Conservation (phyloP, 495 filamentous ascomycete genomes). For the Opeltia flavorubescens region DNA sequence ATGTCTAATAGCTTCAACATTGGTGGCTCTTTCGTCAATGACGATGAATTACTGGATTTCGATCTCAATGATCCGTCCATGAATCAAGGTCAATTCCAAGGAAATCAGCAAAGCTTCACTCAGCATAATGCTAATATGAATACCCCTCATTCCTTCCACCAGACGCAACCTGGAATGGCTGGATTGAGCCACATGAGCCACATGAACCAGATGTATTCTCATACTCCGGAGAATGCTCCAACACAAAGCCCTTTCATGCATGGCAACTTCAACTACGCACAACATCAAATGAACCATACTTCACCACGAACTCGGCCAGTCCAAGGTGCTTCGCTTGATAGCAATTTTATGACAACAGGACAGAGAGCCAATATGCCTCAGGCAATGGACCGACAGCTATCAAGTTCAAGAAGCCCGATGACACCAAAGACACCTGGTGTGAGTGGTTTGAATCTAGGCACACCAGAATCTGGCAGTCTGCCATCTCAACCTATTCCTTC, state of each 20-base stretch:
- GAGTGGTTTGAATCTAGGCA: slow-evolving; percentile 42
- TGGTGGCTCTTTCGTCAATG: slow-evolving; percentile 39
- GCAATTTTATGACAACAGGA: slow-evolving; percentile 33
- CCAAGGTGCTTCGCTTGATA: slow-evolving; percentile 36
- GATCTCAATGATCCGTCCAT: slow-evolving; percentile 28
- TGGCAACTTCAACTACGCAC: slow-evolving; percentile 54
- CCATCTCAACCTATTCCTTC: slow-evolving; percentile 62
- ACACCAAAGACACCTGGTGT: slow-evolving; percentile 62
- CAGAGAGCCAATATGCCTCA: slow-evolving; percentile 44
- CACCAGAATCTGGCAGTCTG: slow-evolving; percentile 53
- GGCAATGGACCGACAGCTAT: slow-evolving; percentile 53
- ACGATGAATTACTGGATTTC: slow-evolving; percentile 38
- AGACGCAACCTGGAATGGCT: slow-evolving; percentile 30
- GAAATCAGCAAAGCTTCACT: slow-evolving; percentile 7
- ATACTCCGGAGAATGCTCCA: slow-evolving; percentile 74
- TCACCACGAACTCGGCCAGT: slow-evolving; percentile 37
- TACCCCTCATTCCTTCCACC: background rate
- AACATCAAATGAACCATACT: slow-evolving; percentile 49
- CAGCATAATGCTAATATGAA: slow-evolving; percentile 24
- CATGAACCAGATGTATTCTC: slow-evolving; percentile 63
- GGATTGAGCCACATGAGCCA: slow-evolving; percentile 33
- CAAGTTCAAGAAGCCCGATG: slow-evolving; percentile 60
- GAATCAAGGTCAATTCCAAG: slow-evolving; percentile 12
- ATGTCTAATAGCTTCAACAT: slow-evolving; percentile 38
- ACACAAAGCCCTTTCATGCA: slow-evolving; percentile 78